These are phyloP conservation scores for Phytophthora pseudosyringae DNA, from an alignment of 352 stramenopile genomes.

Conservation along the genomic window DNA sequence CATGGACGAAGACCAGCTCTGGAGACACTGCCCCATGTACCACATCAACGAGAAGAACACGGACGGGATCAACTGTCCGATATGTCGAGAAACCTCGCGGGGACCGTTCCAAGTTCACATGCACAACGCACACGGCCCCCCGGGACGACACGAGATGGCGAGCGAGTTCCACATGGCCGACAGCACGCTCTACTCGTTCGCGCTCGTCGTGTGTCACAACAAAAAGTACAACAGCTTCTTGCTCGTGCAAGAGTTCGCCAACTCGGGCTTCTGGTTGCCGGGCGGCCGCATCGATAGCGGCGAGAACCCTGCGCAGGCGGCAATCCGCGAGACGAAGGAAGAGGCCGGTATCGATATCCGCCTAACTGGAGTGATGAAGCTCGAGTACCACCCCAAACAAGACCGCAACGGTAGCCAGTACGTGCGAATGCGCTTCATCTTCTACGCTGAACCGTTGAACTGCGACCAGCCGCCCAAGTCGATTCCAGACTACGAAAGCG, in stretches of 20 bases:
- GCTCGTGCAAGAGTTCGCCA: conserved; percentile 88
- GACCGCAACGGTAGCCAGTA: conserved; percentile 74
- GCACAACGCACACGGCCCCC: conserved; percentile 85
- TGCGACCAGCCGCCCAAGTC: conserved; percentile 83
- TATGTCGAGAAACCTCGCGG: conserved; percentile 68
- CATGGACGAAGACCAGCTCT: conserved; percentile 86
- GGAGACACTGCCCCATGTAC: conserved; percentile 83
- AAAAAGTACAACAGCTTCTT: conserved; percentile 85
- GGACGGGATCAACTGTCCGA: conserved; percentile 72
- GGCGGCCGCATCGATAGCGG: conserved; percentile 80
- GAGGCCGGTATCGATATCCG: conserved; percentile 85
- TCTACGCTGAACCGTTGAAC: conserved; percentile 81
- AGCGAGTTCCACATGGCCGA: conserved; percentile 85
- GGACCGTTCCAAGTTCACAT: conserved; percentile 87
- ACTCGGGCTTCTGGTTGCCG: conserved; percentile 86
- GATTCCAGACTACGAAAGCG: conserved; percentile 89
- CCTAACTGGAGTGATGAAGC: conserved; percentile 78
- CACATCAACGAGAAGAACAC: conserved; percentile 89
- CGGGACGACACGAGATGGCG: conserved; percentile 77
- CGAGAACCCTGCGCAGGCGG: conserved; percentile 75
- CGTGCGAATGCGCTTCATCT: conserved; percentile 89
- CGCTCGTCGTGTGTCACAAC: conserved; percentile 86
- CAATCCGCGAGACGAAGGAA: conserved; percentile 88
- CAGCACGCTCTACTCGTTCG: conserved; percentile 81
- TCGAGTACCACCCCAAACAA: conserved; percentile 88